A percentile compares a stretch with the other conserved stretches of the same genome.
Conservation (phyloP, 208 protist species). For the Crithidia expoeki region DNA sequence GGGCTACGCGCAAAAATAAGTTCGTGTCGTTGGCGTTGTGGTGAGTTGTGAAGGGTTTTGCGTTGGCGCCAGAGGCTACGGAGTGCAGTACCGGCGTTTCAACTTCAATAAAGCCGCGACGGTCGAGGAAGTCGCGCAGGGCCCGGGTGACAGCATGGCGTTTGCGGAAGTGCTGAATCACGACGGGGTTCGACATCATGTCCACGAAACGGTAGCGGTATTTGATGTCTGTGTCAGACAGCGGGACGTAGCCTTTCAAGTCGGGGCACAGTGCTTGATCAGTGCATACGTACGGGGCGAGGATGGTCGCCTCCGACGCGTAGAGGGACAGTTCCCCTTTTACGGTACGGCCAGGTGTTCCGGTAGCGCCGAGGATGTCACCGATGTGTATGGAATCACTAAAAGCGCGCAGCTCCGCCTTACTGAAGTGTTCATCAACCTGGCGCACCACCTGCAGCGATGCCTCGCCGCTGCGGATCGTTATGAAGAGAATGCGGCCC, state of each 20-base stretch:
- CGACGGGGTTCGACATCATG: conserved; percentile 79
- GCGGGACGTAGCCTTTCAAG: conserved; percentile 62
- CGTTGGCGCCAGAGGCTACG: conserved; percentile 91
- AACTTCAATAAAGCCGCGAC: conserved; percentile 89
- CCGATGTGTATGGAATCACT: conserved; percentile 60
- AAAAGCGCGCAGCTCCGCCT: conserved; percentile 58
- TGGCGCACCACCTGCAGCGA: conserved; percentile 77
- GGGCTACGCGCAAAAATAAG: conserved; percentile 90
- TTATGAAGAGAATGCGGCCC: conserved; percentile 86
- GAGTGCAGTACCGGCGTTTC: conserved; percentile 94
- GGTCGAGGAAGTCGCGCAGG: conserved; percentile 78
- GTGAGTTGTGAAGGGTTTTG: conserved; percentile 92
- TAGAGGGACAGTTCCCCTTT: conserved; percentile 89
- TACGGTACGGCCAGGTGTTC: conserved; percentile 68
- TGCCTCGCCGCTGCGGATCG: conserved; percentile 61
- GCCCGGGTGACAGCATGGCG: conserved; percentile 67
- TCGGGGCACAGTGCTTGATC: conserved; percentile 84
- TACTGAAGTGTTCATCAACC: conserved; percentile 53
- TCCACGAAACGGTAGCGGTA: conserved; percentile 91
- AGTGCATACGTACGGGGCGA: conserved; percentile 87
- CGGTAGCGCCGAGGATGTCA: conserved; percentile 88
- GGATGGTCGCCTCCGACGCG: conserved; percentile 47
- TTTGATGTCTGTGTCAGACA: conserved; percentile 78
- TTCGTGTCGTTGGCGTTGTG: conserved; percentile 88
- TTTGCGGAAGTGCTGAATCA: conserved; percentile 53